These are phyloP conservation scores for Candida manassasensis DNA, from an alignment of 805 yeast species.

Conservation along the genomic window DNA sequence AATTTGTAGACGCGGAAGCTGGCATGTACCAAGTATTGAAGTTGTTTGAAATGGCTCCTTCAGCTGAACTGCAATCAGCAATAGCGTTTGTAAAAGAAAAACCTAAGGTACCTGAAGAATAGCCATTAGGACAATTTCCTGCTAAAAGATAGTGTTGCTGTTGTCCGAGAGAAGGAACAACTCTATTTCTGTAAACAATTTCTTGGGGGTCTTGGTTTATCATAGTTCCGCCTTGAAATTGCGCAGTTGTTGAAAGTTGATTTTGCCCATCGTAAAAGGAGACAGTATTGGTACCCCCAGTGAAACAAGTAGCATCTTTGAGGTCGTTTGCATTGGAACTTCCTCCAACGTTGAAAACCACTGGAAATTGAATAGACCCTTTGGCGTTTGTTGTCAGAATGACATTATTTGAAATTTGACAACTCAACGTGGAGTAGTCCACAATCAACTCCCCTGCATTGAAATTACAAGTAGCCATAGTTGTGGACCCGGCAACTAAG, in stretches of 20 bases:
- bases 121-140: conserved; percentile 16
- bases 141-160: conserved; percentile 10
- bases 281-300: conserved; percentile 14
- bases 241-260: not conserved
- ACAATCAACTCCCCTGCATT: conserved; percentile 7
- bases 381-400: conserved; percentile 4
- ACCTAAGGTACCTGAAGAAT: conserved; percentile 18
- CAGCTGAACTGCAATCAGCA: conserved; percentile 19
- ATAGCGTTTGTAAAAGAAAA: conserved; percentile 7
- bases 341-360: conserved; percentile 15
- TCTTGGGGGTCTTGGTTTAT: not conserved
- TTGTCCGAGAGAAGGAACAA: conserved; percentile 10
- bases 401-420: conserved; percentile 10
- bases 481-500: conserved; percentile 10
- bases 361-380: conserved; percentile 13
- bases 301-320: conserved; percentile 10
- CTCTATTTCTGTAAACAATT: conserved; percentile 3
- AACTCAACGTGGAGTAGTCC: conserved; percentile 9
- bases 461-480: conserved; percentile 15
- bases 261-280: conserved; percentile 9
- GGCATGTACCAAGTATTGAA: conserved; percentile 20
- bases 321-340: conserved; percentile 10
- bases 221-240: conserved; percentile 2
- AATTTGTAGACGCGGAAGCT: conserved; percentile 2
- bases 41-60: conserved; percentile 15